Conservation (phyloP, 2,329 filamentous ascomycete genomes). For the Scedosporium boydii region DNA sequence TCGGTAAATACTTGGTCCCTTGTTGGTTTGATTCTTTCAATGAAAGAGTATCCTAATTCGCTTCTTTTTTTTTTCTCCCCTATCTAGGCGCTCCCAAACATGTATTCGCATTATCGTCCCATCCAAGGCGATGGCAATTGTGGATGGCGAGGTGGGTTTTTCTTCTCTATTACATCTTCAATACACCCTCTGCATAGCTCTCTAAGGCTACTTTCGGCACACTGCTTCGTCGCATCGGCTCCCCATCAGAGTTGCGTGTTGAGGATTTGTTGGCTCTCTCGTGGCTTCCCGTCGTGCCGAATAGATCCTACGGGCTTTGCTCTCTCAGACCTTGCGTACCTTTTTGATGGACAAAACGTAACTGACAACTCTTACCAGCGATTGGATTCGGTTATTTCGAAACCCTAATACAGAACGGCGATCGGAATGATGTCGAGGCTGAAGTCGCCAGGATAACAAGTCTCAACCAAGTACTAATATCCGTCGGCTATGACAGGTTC, state of each 20-base stretch:
- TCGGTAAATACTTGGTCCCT: constrained; percentile 45
- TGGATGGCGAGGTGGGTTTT: constrained; percentile 83
- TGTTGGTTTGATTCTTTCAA: constrained; percentile 3
- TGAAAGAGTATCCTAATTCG: background rate
- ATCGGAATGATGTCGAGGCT: constrained; percentile 53
- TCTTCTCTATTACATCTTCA: constrained; percentile 10
- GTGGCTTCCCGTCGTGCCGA: background rate
- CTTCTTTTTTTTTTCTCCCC: background rate
- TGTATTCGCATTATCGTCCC: constrained; percentile 79
- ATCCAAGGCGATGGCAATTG: constrained; percentile 92
- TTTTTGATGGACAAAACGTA: background rate
- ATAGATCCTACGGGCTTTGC: background rate
- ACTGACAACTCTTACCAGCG: constrained; percentile 41
- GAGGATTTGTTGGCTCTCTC: too few species aligned
- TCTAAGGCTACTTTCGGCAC: background rate
- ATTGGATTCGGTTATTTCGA: constrained; percentile 93
- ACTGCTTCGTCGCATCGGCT: background rate
- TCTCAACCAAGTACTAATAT: constrained; percentile 60
- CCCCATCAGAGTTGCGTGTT: background rate
- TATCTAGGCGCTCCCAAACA: constrained; percentile 63
- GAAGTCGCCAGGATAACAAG: constrained; percentile 65
- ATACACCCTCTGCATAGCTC: background rate
- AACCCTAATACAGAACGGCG: constrained; percentile 59
- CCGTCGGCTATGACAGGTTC: constrained; percentile 58
- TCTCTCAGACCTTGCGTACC: background rate